Evolutionary conservation across 1,284 basidiomycete species (phyloP).

Genomic region (Cryptococcus jaspeensis): DNA sequence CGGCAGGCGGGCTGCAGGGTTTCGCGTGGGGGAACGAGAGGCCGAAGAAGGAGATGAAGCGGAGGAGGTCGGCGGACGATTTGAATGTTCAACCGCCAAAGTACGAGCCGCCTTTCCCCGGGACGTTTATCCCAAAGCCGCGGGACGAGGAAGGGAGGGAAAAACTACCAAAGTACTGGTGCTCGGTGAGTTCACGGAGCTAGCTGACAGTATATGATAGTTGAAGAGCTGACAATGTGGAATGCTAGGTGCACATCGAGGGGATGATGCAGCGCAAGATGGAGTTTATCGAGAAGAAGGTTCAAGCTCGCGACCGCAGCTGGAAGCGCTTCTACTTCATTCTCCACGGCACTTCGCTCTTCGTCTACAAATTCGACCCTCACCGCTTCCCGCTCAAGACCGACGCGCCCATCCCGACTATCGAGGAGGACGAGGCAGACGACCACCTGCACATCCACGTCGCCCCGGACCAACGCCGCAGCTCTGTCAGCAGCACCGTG

Average conservation of each 20-base stretch:
- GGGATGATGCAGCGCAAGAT: slow-evolving; percentile 88
- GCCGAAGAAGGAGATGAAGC: slow-evolving; percentile 31
- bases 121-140: slow-evolving; percentile 43
- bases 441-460: slow-evolving; percentile 51
- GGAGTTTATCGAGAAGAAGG: slow-evolving; percentile 83
- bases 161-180: slow-evolving; percentile 76
- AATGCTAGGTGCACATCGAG: slow-evolving; percentile 66
- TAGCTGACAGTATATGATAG: neutral
- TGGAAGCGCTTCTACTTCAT: slow-evolving; percentile 89
- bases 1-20: slow-evolving; percentile 33
- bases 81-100: slow-evolving; percentile 47
- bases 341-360: slow-evolving; percentile 85
- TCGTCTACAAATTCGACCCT: slow-evolving; percentile 71
- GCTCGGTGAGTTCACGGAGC: slow-evolving; percentile 54
- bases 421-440: slow-evolving; percentile 42
- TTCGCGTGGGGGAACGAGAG: slow-evolving; percentile 10
- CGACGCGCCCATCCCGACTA: slow-evolving; percentile 35
- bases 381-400: slow-evolving; percentile 50
- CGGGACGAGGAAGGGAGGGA: slow-evolving; percentile 76
- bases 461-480: slow-evolving; percentile 38
- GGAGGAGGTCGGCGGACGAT: slow-evolving; percentile 53
- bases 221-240: neutral
- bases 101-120: slow-evolving; percentile 49
- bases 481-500: slow-evolving; percentile 15
- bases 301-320: slow-evolving; percentile 84